Percentiles rank a stretch among this genome's conserved stretches.
Evolutionary conservation across 495 filamentous ascomycete species (phyloP).

Genomic region (Pyrenopolyporus hunteri): DNA sequence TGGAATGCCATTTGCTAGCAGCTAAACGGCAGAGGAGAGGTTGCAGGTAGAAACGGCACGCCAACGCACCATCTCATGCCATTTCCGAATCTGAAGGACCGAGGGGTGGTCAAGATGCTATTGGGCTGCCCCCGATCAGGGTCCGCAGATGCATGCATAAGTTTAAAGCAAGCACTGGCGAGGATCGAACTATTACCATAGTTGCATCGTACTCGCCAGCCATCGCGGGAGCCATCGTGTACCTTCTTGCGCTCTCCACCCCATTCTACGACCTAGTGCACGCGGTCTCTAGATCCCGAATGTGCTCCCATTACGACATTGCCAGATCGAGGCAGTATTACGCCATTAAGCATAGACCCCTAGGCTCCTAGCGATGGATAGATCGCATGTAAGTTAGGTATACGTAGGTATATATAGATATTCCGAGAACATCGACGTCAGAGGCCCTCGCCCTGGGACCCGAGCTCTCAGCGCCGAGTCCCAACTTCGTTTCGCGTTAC

Average conservation of each 20-base stretch:
- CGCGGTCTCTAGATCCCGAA: neutral
- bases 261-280: neutral
- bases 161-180: constrained; percentile 4
- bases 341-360: constrained; percentile 18
- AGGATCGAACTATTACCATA: constrained; percentile 8
- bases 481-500: neutral
- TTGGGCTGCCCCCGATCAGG: constrained; percentile 20
- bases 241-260: neutral
- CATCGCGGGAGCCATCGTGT: constrained; percentile 21
- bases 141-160: constrained; percentile 32
- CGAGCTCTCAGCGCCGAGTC: constrained; percentile 27
- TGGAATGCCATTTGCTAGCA: constrained; percentile 29
- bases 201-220: neutral
- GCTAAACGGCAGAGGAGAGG: constrained; percentile 23
- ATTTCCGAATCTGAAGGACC: constrained; percentile 23
- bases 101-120: constrained; percentile 7
- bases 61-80: constrained; percentile 33
- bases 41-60: constrained; percentile 25
- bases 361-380: constrained; percentile 1
- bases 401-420: too few relatives aligned
- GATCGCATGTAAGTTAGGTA: neutral
- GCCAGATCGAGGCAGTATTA: constrained; percentile 24
- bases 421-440: neutral
- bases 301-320: constrained; percentile 6
- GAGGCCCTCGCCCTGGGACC: constrained; percentile 14